These are phyloP conservation scores for Porcisia deanei DNA, from an alignment of 208 protist species.

Conservation along the genomic window DNA sequence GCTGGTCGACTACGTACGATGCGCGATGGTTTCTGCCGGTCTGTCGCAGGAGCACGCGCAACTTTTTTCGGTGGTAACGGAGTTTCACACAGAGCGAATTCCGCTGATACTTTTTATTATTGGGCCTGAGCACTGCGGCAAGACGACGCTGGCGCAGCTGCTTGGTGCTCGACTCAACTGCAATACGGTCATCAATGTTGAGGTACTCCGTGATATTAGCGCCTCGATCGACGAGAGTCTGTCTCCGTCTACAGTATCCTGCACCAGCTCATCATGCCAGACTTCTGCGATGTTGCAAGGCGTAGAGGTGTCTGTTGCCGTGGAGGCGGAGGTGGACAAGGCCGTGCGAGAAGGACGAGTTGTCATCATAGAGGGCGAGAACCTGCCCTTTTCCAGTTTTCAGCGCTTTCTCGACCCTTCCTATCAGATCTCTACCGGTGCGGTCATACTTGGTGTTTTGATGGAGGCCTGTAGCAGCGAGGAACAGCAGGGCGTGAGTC, in stretches of 20 bases:
- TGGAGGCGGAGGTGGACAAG: constrained; percentile 46
- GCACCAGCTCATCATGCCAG: neutral
- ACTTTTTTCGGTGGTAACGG: constrained; percentile 48
- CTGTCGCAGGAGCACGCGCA: constrained; percentile 28
- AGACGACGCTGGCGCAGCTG: constrained; percentile 48
- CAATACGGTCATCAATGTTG: constrained; percentile 54
- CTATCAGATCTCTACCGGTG: constrained; percentile 18
- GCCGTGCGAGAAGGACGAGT: constrained; percentile 44
- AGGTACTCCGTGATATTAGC: constrained; percentile 45
- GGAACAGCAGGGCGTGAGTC: neutral
- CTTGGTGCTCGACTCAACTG: constrained; percentile 50
- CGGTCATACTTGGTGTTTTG: constrained; percentile 16
- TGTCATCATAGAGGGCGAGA: constrained; percentile 54
- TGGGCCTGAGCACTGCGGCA: constrained; percentile 40
- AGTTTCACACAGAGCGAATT: constrained; percentile 51
- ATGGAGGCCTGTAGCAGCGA: constrained; percentile 1
- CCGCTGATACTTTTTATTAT: constrained; percentile 55
- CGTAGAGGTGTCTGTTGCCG: constrained; percentile 8
- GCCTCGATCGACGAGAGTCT: constrained; percentile 22
- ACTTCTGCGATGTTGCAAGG: neutral
- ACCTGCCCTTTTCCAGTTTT: constrained; percentile 38
- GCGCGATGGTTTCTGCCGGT: constrained; percentile 33
- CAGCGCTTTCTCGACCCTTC: constrained; percentile 21
- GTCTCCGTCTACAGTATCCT: neutral
- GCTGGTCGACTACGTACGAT: constrained; percentile 36